Percentiles rank a stretch among this genome's conserved stretches.
Conservation (phyloP, 1,284 basidiomycete species). For the Macrocybe sp. region DNA sequence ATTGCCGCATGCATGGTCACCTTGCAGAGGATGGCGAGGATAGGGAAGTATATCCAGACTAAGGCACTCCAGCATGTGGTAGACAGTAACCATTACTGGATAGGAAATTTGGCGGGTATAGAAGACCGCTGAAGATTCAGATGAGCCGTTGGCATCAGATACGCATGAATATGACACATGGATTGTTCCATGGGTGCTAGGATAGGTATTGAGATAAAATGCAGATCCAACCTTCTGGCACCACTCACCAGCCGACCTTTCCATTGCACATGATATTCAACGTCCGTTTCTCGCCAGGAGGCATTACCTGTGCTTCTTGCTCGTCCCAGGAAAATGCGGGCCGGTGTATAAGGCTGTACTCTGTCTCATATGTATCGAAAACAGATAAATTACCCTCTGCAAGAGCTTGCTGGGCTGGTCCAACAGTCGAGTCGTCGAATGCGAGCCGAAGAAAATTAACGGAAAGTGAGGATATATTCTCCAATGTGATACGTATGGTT, state of each 20-base stretch:
- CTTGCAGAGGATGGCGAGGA: constrained; percentile 29
- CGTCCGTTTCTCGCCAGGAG: constrained; percentile 66
- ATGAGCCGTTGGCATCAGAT: constrained; percentile 39
- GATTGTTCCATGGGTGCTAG: constrained; percentile 73
- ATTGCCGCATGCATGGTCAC: constrained; percentile 12
- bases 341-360: constrained; percentile 73
- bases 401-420: constrained; percentile 70
- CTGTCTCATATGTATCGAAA: constrained; percentile 88
- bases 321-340: constrained; percentile 82
- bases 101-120: constrained; percentile 81
- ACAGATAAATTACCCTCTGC: constrained; percentile 77
- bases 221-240: neutral
- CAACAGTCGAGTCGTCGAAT: constrained; percentile 87
- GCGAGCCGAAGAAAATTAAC: constrained; percentile 83
- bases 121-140: constrained; percentile 49
- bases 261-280: constrained; percentile 76
- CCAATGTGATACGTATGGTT: constrained; percentile 76
- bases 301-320: constrained; percentile 50
- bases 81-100: constrained; percentile 86
- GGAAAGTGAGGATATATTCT: constrained; percentile 80
- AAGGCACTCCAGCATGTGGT: constrained; percentile 86
- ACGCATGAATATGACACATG: constrained; percentile 78
- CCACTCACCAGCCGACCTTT: constrained; percentile 82
- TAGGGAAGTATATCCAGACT: constrained; percentile 75
- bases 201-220: constrained; percentile 2